A percentile compares a stretch with the other conserved stretches of the same genome.
Evolutionary conservation across 805 yeast genomes (phyloP).

Genomic region (Starmerella riodocensis): DNA sequence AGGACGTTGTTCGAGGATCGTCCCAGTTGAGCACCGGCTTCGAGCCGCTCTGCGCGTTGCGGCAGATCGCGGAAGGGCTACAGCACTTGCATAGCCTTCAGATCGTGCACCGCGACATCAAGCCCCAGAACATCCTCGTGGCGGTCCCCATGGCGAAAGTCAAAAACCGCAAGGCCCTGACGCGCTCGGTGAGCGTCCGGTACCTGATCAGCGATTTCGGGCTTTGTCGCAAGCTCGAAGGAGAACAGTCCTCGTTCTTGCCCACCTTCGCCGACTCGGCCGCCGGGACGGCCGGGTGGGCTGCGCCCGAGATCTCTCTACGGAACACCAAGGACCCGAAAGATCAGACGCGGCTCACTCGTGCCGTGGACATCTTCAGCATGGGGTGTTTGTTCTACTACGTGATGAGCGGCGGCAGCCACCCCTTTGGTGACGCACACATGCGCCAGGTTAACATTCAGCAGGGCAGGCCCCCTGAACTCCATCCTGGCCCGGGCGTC

Average conservation of each 20-base stretch:
- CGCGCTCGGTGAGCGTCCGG: slow-evolving; percentile 31
- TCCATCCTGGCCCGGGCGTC: slow-evolving; percentile 32
- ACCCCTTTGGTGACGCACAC: slow-evolving; percentile 92
- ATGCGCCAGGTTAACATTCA: slow-evolving; percentile 80
- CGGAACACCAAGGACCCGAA: neutral
- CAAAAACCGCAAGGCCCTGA: neutral
- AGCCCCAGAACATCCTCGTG: slow-evolving; percentile 85
- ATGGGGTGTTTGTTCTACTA: slow-evolving; percentile 90
- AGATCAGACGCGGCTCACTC: slow-evolving; percentile 48
- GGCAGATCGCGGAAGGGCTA: slow-evolving; percentile 72
- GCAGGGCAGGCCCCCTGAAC: slow-evolving; percentile 44
- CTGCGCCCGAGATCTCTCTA: slow-evolving; percentile 76
- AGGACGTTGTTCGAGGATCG: slow-evolving; percentile 54
- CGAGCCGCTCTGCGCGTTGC: slow-evolving; percentile 33
- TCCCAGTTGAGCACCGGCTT: slow-evolving; percentile 7
- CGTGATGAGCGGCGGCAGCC: slow-evolving; percentile 66
- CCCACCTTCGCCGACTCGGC: slow-evolving; percentile 55
- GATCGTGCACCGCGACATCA: slow-evolving; percentile 87
- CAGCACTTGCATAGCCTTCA: slow-evolving; percentile 78
- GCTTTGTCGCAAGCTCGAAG: slow-evolving; percentile 77
- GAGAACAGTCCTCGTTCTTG: slow-evolving; percentile 83
- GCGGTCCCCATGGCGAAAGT: slow-evolving; percentile 38
- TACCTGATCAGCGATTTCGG: slow-evolving; percentile 91
- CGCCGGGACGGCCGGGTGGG: slow-evolving; percentile 97
- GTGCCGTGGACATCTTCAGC: slow-evolving; percentile 87